Conservation (phyloP, 306 rosid genomes). For the Astragalus glycyphyllos region DNA sequence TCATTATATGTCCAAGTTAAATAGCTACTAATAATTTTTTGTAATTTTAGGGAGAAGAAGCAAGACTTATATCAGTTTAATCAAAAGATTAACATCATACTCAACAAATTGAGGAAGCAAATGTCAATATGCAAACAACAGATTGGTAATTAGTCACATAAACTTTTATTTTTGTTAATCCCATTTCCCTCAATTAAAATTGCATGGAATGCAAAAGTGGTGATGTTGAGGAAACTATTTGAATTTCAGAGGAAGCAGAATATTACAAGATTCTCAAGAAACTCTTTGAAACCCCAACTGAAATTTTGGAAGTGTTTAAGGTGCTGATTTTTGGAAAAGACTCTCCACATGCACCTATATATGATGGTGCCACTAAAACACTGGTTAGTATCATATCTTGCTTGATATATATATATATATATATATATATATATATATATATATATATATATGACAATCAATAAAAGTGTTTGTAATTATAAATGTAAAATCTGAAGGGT, state of each 20-base stretch:
- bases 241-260: constrained; percentile 42
- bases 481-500: no score
- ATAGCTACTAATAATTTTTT: no score
- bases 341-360: constrained; percentile 36
- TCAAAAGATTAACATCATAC: constrained; percentile 55
- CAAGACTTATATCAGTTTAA: constrained; percentile 52
- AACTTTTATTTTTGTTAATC: not conserved
- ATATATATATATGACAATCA: no score
- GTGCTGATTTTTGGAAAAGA: constrained; percentile 30
- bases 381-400: constrained; percentile 37
- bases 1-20: not conserved
- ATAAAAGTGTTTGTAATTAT: no score
- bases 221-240: not conserved
- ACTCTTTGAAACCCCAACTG: constrained; percentile 43
- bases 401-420: no score
- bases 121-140: constrained; percentile 40
- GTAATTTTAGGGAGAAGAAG: constrained; percentile 44
- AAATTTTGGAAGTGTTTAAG: constrained; percentile 46
- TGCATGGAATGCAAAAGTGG: not conserved
- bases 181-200: not conserved
- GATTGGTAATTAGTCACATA: constrained; percentile 40
- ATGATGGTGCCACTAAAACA: constrained; percentile 54
- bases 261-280: not conserved
- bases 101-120: constrained; percentile 52
- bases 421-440: no score